A percentile compares a stretch with the other conserved stretches of the same genome.
These are phyloP conservation scores for Tetradesmus lagerheimii DNA, from an alignment of 139 green algal genomes.

Conservation along the genomic window DNA sequence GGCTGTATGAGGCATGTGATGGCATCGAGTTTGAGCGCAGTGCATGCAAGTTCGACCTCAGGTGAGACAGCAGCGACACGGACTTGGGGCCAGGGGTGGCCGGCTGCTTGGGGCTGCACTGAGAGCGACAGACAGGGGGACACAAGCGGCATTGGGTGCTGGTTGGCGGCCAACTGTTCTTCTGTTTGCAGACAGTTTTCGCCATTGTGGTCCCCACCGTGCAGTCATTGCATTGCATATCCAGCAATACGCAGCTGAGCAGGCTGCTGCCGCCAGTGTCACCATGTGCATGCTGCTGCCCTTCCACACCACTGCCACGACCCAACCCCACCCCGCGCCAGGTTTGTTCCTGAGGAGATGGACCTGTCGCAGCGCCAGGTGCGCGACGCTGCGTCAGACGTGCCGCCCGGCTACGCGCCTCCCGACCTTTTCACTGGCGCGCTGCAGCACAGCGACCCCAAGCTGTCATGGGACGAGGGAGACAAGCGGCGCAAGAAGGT, in stretches of 20 bases:
- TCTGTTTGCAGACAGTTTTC: too few relatives aligned
- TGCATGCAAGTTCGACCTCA: conserved; percentile 90
- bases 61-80: conserved; percentile 40
- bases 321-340: neutral
- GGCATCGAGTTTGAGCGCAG: conserved; percentile 89
- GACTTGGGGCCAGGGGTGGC: too few relatives aligned
- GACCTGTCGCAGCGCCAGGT: conserved; percentile 76
- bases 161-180: too few relatives aligned
- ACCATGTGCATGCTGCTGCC: neutral
- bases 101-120: neutral
- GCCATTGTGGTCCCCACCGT: too few relatives aligned
- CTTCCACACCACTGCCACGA: neutral
- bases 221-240: too few relatives aligned
- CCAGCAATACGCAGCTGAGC: too few relatives aligned
- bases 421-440: conserved; percentile 82
- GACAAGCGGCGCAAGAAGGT: conserved; percentile 81
- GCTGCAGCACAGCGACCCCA: conserved; percentile 92
- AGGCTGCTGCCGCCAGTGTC: neutral
- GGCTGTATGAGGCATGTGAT: conserved; percentile 92
- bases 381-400: conserved; percentile 67
- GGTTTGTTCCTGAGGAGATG: conserved; percentile 89
- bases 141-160: too few relatives aligned
- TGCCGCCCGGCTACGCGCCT: conserved; percentile 85
- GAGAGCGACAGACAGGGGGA: too few relatives aligned
- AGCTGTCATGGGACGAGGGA: conserved; percentile 94